Evolutionary conservation across 2,329 filamentous ascomycete species (phyloP).

Genomic region (Trichoderma sp.): DNA sequence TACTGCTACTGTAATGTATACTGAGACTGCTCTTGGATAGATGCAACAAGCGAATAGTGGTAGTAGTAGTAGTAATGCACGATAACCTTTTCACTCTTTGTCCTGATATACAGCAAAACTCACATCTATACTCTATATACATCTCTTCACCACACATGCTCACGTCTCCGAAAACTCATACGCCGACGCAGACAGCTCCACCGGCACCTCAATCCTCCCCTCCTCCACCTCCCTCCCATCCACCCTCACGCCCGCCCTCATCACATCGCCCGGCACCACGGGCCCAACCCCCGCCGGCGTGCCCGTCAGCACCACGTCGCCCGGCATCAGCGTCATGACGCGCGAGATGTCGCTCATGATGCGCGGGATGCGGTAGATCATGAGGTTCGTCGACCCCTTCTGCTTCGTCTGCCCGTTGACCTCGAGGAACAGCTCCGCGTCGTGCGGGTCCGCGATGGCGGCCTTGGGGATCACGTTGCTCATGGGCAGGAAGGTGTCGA

Average conservation of each 20-base stretch:
- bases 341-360: constrained; percentile 89
- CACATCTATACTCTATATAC: background rate
- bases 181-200: constrained; percentile 76
- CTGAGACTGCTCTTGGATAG: background rate
- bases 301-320: constrained; percentile 93
- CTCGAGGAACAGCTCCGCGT: constrained; percentile 81
- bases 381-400: constrained; percentile 85
- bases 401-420: constrained; percentile 82
- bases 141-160: background rate
- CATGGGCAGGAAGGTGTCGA: constrained; percentile 94
- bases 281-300: constrained; percentile 94
- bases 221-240: constrained; percentile 82
- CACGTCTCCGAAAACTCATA: constrained; percentile 79
- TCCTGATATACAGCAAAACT: background rate
- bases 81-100: background rate
- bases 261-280: constrained; percentile 82
- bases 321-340: constrained; percentile 91
- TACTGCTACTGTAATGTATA: background rate
- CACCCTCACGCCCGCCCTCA: constrained; percentile 81
- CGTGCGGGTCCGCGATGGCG: constrained; percentile 82
- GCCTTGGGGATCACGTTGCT: constrained; percentile 79
- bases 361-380: constrained; percentile 89
- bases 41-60: background rate
- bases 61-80: background rate
- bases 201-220: constrained; percentile 79